A percentile compares a stretch with the other conserved stretches of the same genome.
These are phyloP conservation scores for Aspergillus haitiensis DNA, from an alignment of 495 filamentous ascomycete genomes.

Conservation along the genomic window DNA sequence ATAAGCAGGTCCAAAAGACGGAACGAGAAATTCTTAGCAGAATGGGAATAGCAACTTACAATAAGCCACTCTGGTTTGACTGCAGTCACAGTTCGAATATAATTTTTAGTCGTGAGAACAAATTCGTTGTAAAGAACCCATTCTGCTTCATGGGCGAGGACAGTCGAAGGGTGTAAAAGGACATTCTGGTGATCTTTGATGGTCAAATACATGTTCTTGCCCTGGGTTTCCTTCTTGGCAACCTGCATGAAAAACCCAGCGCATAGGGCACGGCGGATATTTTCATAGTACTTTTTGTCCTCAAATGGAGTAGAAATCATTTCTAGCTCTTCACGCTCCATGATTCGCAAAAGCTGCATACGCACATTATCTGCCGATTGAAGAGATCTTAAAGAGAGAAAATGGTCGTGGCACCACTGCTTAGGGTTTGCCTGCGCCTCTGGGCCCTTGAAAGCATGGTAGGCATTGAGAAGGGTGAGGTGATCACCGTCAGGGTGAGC, in stretches of 20 bases:
- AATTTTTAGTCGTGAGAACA: conserved; percentile 96
- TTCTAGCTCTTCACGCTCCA: conserved; percentile 86
- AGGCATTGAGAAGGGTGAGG: conserved; percentile 93
- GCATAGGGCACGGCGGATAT: conserved; percentile 91
- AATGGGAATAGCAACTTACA: conserved; percentile 53
- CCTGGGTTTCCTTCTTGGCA: conserved; percentile 78
- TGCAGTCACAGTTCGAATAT: conserved; percentile 62
- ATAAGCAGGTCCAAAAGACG: conserved; percentile 22
- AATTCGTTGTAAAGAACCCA: conserved; percentile 99
- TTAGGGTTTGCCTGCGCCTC: conserved; percentile 72
- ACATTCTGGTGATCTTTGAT: conserved; percentile 94
- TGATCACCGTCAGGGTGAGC: conserved; percentile 93
- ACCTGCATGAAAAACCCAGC: conserved; percentile 99
- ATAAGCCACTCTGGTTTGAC: conserved; percentile 77
- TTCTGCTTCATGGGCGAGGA: conserved; percentile 79
- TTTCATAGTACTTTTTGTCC: conserved; percentile 96
- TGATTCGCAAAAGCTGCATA: conserved; percentile 85
- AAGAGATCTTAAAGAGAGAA: conserved; percentile 84
- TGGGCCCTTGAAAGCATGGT: conserved; percentile 88
- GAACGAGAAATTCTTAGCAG: background rate
- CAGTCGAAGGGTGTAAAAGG: conserved; percentile 88
- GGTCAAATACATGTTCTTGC: conserved; percentile 81
- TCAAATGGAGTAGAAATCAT: conserved; percentile 86
- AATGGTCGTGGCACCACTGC: conserved; percentile 97
- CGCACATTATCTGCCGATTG: conserved; percentile 94